Base-by-base conservation (phyloP, 768 basidiomycete genomes). In the Pisolithus albus region DNA sequence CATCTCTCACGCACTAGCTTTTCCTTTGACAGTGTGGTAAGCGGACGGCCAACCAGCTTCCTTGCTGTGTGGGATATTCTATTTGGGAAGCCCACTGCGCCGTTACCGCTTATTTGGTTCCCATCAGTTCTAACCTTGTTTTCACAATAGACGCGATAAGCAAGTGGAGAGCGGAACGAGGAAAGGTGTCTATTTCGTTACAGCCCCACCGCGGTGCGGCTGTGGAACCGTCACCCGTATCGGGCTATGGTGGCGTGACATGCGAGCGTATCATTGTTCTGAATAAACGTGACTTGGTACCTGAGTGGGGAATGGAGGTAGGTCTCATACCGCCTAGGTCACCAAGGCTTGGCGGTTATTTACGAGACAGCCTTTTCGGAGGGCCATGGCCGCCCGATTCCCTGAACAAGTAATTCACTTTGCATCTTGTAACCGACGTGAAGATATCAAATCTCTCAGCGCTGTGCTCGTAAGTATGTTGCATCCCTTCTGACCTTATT, bases 231-330 rank as follows among this genome's bases (percentile, higher is more conserved):
- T 43, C 50, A 15, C 32, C 49, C 26, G 30, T 50, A 38, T 46
- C 61, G 11, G 65, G 60, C 11, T 61, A 65, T 44, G 65, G 67
- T 24, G 60, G 61, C 7, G 54, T 54, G 21, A 65, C 81, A 47
- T 89, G 89, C 61, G 88, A 94, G 68, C 86, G 88, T 51, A 78
- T 98, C 32, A 81, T 99, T 41, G 88, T 98, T 10, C 77, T 97
- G 56, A 95, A 91, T 61, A 98, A 97, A 72, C 79, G 87, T 39
- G 96, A 98, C 70, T 74, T 97, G 48, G 92, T 94, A 8, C 83
- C 93, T 39, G 75, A 80, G 60, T 88, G 88, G 83, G 93, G 92
- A 34, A 78, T 93, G 59, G 80, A 89, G 78, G 95, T 94, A 40
- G 47, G 55, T 56, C 43, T 54, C 55, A 47, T 44, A 28, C 9